These are phyloP conservation scores for Termitomyces sp. DNA, from an alignment of 768 basidiomycete genomes.

Conservation along the genomic window DNA sequence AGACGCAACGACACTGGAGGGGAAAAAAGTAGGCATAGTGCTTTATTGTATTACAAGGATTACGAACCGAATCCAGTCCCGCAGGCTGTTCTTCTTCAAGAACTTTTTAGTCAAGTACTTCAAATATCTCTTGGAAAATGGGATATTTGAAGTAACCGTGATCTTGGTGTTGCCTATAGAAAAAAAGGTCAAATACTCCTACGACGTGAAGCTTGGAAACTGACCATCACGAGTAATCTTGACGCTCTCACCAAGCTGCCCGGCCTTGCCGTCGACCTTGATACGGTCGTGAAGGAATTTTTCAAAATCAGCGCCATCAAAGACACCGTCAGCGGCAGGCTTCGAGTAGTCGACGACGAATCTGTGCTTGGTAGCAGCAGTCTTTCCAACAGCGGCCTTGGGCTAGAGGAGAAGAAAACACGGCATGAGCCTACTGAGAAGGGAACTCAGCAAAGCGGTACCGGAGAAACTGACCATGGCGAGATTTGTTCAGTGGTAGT, in stretches of 20 bases:
- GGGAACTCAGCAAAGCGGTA: constrained; percentile 83
- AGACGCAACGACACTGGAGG: constrained; percentile 78
- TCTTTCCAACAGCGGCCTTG: constrained; percentile 52
- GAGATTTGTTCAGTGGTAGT: constrained; percentile 20
- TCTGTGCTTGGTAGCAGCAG: constrained; percentile 59
- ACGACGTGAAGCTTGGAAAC: constrained; percentile 18
- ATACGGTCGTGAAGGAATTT: constrained; percentile 94
- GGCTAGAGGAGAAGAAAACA: constrained; percentile 41
- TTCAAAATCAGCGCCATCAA: constrained; percentile 59
- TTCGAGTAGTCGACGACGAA: constrained; percentile 85
- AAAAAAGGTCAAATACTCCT: neutral
- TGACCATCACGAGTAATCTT: constrained; percentile 84
- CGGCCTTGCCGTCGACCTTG: constrained; percentile 89
- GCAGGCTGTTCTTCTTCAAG: constrained; percentile 94
- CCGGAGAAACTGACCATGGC: constrained; percentile 69
- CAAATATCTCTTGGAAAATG: constrained; percentile 95
- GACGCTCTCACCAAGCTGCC: constrained; percentile 86
- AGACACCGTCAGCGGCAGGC: constrained; percentile 56
- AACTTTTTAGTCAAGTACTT: constrained; percentile 99
- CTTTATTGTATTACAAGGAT: neutral
- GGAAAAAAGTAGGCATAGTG: neutral
- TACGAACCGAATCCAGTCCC: constrained; percentile 90
- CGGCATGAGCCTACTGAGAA: constrained; percentile 88
- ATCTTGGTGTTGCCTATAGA: constrained; percentile 70
- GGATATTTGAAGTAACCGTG: constrained; percentile 78